Percentiles rank a stretch among this genome's conserved stretches.
Conservation (phyloP, 805 yeast genomes). For the Pachysolen tannophilus region DNA sequence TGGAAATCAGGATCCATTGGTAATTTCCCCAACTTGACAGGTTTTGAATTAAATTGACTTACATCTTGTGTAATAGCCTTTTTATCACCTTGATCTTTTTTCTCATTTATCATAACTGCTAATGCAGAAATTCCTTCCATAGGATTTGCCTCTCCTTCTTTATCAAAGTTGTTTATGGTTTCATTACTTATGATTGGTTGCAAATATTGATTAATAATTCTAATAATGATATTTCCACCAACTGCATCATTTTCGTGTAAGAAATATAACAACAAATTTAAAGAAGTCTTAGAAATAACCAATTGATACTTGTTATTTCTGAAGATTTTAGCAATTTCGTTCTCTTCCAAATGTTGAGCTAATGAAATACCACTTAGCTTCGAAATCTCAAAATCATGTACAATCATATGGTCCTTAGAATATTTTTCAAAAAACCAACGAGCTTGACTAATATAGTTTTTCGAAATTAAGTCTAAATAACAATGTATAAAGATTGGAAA, state of each 20-base stretch:
- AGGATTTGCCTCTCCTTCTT: conserved; percentile 40
- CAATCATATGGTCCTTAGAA: conserved; percentile 60
- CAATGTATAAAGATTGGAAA: conserved; percentile 93
- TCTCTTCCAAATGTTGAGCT: conserved; percentile 75
- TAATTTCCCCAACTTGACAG: conserved; percentile 72
- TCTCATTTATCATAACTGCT: conserved; percentile 24
- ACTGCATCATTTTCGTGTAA: conserved; percentile 86
- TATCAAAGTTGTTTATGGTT: conserved; percentile 31
- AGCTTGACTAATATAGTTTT: conserved; percentile 53
- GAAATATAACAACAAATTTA: conserved; percentile 77
- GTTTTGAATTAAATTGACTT: conserved; percentile 49
- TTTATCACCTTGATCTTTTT: not conserved
- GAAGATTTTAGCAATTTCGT: conserved; percentile 72
- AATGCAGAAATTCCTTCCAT: conserved; percentile 45
- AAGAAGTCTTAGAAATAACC: conserved; percentile 72
- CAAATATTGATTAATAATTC: conserved; percentile 80
- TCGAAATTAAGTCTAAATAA: conserved; percentile 68
- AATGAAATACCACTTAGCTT: conserved; percentile 67
- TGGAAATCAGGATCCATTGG: conserved; percentile 83
- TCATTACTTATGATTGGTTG: conserved; percentile 37
- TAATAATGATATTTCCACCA: conserved; percentile 83
- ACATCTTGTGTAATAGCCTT: conserved; percentile 7
- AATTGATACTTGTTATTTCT: conserved; percentile 66
- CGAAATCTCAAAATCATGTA: conserved; percentile 73
- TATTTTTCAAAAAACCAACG: conserved; percentile 70